These are phyloP conservation scores for Neurospora discreta DNA, from an alignment of 495 filamentous ascomycete species.

Conservation along the genomic window DNA sequence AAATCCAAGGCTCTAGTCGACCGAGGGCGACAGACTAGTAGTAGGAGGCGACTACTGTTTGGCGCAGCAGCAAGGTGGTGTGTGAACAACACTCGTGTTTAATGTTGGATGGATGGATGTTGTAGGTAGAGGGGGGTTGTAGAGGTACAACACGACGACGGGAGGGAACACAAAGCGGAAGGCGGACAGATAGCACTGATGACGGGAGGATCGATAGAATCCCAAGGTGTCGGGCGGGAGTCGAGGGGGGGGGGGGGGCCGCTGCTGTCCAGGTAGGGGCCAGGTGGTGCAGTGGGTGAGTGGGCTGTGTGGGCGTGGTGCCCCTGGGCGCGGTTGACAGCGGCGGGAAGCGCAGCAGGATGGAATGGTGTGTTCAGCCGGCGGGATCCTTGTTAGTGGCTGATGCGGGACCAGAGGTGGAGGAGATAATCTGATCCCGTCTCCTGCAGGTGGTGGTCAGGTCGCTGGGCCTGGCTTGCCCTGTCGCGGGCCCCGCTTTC, in stretches of 20 bases:
- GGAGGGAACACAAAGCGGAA: background rate
- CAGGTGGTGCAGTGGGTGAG: background rate
- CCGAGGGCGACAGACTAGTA: background rate
- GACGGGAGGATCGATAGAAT: background rate
- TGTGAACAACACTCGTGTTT: background rate
- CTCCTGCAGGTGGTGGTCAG: background rate
- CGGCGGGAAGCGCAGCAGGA: background rate
- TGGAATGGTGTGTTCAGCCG: background rate
- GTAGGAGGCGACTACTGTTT: background rate
- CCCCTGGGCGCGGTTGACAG: background rate
- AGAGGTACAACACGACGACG: background rate
- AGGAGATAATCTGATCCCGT: background rate
- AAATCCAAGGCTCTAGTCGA: background rate
- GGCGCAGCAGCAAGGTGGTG: background rate
- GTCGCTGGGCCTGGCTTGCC: background rate
- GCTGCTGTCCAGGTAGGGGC: background rate
- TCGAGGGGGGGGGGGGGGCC: background rate
- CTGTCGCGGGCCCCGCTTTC: background rate
- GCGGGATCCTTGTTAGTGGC: background rate
- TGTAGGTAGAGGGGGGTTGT: background rate
- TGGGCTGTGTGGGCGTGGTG: background rate
- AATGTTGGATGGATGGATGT: background rate
- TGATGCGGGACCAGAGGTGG: background rate
- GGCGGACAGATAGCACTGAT: background rate
- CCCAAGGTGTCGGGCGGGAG: background rate